Base-by-base conservation (phyloP, 768 basidiomycete genomes). In the Leccinum fibrillosum region DNA sequence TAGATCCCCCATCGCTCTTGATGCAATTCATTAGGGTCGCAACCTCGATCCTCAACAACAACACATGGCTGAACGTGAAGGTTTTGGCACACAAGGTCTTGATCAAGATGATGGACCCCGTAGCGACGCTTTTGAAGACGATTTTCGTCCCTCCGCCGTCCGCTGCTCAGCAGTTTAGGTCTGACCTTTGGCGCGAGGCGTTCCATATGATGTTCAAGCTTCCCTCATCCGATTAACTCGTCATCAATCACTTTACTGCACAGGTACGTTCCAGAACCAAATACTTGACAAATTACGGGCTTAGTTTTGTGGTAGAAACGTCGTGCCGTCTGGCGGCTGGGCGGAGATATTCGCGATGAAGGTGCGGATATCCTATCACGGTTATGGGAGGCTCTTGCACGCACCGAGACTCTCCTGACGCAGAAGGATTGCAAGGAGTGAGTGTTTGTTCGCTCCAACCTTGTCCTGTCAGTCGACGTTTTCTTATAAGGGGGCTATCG, bases 51-150 rank as follows among this genome's bases (percentile, higher is more conserved):
- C 75, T 98, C 57, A 82, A 86, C 58, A 90, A 90, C 65, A 87
- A 95, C 32, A 90, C 94, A 0, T 98, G 96, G 96, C 79, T 98
- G 62, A 97, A 95, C 62, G 83, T 95, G 66, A 92, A 90, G 64
- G 85, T 95, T 47, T 77, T 97, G 60, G 86, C 91, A 0, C 94
- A 96, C 74, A 89, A 88, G 57, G 89, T 92, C 35, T 73, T 96
- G 70, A 82, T 95, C 73, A 92, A 91, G 74, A 84, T 96, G 74
- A 86, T 91, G 82, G 90, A 92, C 51, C 86, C 91, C 4, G 78
- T 95, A 17, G 80, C 90, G 8, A 79, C 82, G 7, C 76, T 95
- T n/a, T 74, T 98, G 66, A 86, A 88, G 66, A 80, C 81, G 23
- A 84, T 90, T 51, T 97, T 94, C 66, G 83, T 97, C 34, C 94